Evolutionary conservation across 129 eudicot genomes (phyloP).

Genomic region (Kitagawia praeruptora): DNA sequence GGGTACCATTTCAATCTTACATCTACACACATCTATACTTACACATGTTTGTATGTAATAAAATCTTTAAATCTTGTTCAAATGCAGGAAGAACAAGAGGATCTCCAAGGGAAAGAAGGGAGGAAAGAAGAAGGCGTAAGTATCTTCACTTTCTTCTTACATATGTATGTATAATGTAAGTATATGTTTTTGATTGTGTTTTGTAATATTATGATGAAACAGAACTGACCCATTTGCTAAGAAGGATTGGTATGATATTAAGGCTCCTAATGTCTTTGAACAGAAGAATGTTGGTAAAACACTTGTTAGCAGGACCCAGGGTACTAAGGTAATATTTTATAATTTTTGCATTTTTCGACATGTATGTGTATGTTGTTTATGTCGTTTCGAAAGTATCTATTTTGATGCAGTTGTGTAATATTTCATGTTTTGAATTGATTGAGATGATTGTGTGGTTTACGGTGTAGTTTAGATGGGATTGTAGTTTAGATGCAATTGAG

Average conservation of each 20-base stretch:
- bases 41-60: neutral
- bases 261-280: conserved; percentile 15
- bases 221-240: conserved; percentile 18
- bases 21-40: neutral
- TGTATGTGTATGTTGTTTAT: neutral
- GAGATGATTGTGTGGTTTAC: neutral
- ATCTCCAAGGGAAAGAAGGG: conserved; percentile 8
- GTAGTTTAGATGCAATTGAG: neutral
- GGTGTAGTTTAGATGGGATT: neutral
- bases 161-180: neutral
- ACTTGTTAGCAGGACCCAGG: conserved; percentile 23
- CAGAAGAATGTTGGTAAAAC: conserved; percentile 20
- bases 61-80: neutral
- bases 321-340: conserved; percentile 13
- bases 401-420: neutral
- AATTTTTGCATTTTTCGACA: neutral
- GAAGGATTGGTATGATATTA: conserved; percentile 22
- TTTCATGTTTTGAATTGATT: too few relatives aligned
- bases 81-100: conserved; percentile 7
- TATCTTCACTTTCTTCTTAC: neutral
- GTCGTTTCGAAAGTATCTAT: neutral
- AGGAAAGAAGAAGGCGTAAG: conserved; percentile 9
- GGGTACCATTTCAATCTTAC: neutral
- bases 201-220: neutral
- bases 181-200: neutral